phyloP scores from a whole-genome alignment of 192 early-diverging fungal species.

The Anaeromyces robustus region DNA sequence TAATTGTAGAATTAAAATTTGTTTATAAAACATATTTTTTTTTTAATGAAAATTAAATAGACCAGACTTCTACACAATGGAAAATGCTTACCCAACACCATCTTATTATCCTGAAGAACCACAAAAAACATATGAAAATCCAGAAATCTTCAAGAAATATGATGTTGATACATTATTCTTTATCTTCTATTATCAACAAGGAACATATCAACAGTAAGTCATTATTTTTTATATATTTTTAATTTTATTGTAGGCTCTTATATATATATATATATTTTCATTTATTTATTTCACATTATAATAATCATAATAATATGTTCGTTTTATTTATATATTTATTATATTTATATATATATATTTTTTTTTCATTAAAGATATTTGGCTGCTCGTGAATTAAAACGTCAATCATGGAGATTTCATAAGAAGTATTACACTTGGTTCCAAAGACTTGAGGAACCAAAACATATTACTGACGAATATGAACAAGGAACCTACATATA shows the following conservation, averaged over 20 bases:
- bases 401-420: slow-evolving; percentile 96
- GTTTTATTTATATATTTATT: background rate
- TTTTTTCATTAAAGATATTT: slow-evolving; percentile 38
- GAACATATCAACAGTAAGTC: slow-evolving; percentile 87
- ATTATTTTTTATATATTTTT: background rate
- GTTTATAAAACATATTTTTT: too few relatives aligned
- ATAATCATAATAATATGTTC: too few relatives aligned
- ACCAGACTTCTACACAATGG: slow-evolving; percentile 54
- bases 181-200: slow-evolving; percentile 95
- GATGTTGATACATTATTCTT: slow-evolving; percentile 92
- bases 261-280: too few relatives aligned
- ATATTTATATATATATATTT: background rate
- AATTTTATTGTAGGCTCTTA: too few relatives aligned
- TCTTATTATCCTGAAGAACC: slow-evolving; percentile 79
- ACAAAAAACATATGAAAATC: slow-evolving; percentile 60
- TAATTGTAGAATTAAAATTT: too few relatives aligned
- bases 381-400: slow-evolving; percentile 87
- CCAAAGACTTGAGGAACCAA: slow-evolving; percentile 93
- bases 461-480: slow-evolving; percentile 87
- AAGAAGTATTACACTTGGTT: slow-evolving; percentile 99
- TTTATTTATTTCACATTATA: too few relatives aligned
- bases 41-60: slow-evolving; percentile 13
- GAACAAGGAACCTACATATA: slow-evolving; percentile 97
- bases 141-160: slow-evolving; percentile 73
- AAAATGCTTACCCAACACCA: slow-evolving; percentile 67